A percentile compares a stretch with the other conserved stretches of the same genome.
These are phyloP conservation scores for Medicago truncatula DNA, from an alignment of 306 rosid genomes.

Conservation along the genomic window MtrunA17r5.0-ANR NC_053049.1:34507501-34508000, in stretches of 20 bases:
- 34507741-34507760: background rate
- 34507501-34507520: no score
- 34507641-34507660: no score
- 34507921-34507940: background rate
- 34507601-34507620: no score
- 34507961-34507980: conserved; percentile 13
- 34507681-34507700: background rate
- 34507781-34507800: conserved; percentile 6
- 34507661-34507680: background rate
- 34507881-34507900: background rate
- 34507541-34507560: no score
- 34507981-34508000: background rate
- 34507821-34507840: background rate
- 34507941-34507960: background rate
- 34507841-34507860: conserved; percentile 2
- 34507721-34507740: background rate
- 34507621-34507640: no score
- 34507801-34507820: conserved; percentile 1
- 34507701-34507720: background rate
- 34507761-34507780: background rate
- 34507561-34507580: no score
- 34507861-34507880: background rate
- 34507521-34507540: no score
- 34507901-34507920: background rate
- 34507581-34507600: no score